Evolutionary conservation across 352 stramenopile species (phyloP), one percentile per base, ranked within the genome.

Genomic region (Globisporangium uncinulatum): DNA sequence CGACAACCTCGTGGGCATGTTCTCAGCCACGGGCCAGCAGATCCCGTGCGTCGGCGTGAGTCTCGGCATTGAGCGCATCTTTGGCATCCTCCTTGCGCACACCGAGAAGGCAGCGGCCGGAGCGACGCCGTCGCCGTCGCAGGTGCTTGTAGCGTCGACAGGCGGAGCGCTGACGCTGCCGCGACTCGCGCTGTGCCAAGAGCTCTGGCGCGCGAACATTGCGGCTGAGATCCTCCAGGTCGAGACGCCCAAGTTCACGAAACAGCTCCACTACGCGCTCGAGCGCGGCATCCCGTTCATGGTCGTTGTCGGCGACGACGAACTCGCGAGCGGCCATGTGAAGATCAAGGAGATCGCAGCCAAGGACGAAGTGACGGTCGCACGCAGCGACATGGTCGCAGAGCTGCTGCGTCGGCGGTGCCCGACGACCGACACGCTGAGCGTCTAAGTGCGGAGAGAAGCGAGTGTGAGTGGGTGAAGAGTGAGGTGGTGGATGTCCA

Each of bases 1-100:
- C 77, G 97, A 99, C 71, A 98, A 98, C 59, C 84, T 99, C 24
- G 97, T 99, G 19, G 97, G 96, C 49, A 98, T 98, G 92, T 98
- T 98, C 73, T 97, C 91, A 41, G 89, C 92, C 63, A 95, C 80
- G 59, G 90, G 89, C 32, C 89, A 96, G 68, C 79, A 98, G 63
- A 99, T 98, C 55, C 97, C 97, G 36, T 99, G 96, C 68, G 97
- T 99, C 1, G 97, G 97, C 51, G 95, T 99, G 50, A 98, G 88
- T 76, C 94, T 99, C 65, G 97, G 97, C 57, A 99, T 99, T 56
- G 97, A 99, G 73, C 90, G 97, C 57, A 97, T 99, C 50, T 99
- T 99, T 62, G 96, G 96, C 62, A 98, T 99, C 47, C 96, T 99
- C 57, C 96, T 99, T 67, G 77, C 73, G 43, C 91, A 96, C 63